Evolutionary conservation across 164 flowering plant genomes (phyloP), one percentile per base, ranked within the genome.

Genomic region (Liriodendron chinense): DNA sequence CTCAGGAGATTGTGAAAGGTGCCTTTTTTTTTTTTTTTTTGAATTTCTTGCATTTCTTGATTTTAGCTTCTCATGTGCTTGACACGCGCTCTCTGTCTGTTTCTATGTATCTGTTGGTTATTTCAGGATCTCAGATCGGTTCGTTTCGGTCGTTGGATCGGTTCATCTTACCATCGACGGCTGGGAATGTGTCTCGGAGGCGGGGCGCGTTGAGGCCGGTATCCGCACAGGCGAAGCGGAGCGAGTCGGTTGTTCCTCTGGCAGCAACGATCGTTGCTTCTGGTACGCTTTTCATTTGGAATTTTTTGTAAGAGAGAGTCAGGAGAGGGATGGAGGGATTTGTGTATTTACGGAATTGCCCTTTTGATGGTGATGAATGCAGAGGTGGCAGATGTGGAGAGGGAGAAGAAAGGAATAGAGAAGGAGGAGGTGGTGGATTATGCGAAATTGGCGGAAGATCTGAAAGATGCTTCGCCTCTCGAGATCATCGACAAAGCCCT

Each of bases 401-500:
- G 26, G 66, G 22, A 10, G 47, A 34, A 26, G 25, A 7, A 9
- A 13, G 26, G 25, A 72, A 74, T 86, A 88, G 94, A 82, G 73
- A 86, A 83, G 22, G 72, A 26, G n/a, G 86, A 85, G 80, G 79
- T 73, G 21, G 80, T 72, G 53, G 92, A 87, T 76, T 90, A 73
- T 72, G 92, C 87, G 80, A 75, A 84, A 75, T 77, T 92, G 80
- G 92, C 93, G 7, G 83, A 77, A 72, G 89, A 85, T 22, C 89
- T 93, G 18, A 84, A 84, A 24, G 83, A 84, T 63, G 96, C 97
- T 57, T 93, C 99, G 5, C 98, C 99, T n/a, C 90, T 95, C 61
- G 90, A 88, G 74, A 91, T 93, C 28, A 93, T 93, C 87, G 97
- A 92, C 72, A 89, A 76, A 63, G 98, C 98, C 26, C 94, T 92